Evolutionary conservation across 805 yeast species (phyloP), one percentile per base, ranked within the genome.

Genomic region (Candida bentonensis): DNA sequence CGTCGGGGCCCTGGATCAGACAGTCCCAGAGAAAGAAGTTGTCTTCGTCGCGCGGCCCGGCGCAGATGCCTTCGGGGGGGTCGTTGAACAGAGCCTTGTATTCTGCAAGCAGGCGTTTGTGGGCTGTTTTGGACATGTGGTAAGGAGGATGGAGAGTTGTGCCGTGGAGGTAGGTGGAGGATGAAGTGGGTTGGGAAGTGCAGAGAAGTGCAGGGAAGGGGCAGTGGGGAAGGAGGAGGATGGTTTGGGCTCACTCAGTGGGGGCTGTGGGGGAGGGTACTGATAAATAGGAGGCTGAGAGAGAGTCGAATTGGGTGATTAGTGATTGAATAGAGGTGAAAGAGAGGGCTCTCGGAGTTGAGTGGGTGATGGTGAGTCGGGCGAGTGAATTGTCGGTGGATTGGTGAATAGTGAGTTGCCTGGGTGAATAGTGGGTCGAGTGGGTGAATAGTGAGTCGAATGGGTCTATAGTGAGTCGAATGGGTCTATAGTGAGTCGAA

Each of bases 41-140:
- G 50, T 77, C 78, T 54, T 84, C 94, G 21, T 74, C 64, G 3
- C 78, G 68, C 0, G 98, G 98, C 1, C 95, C 95, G 0, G 98
- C 98, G 3, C 87, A 76, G 27, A 89, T 84, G 1, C 98, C 98
- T 23, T 94, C 96, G 0, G 96, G 95, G 0, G 95, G 81, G 49
- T 88, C 95, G 51, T 74, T 75, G 15, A 79, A 67, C 22, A 92
- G 73, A 61, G 86, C 95, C 59, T 85, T 89, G 59, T 82, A 81
- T 61, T 92, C 98, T 52, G 86, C 86, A 56, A 87, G 70, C 23
- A 92, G 73, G 48, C 98, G 68, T 53, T 82, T 79, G 50, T 84
- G 94, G 2, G 98, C 97, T 7, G 94, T 84, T 33, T 63, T 49
- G 20, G 45, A 42, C 44, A 27, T 46, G 11, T 4, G 27, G 9